A percentile compares a stretch with the other conserved stretches of the same genome.
phyloP scores from a whole-genome alignment of 768 basidiomycete genomes.

The Pleurotus djamor region DNA sequence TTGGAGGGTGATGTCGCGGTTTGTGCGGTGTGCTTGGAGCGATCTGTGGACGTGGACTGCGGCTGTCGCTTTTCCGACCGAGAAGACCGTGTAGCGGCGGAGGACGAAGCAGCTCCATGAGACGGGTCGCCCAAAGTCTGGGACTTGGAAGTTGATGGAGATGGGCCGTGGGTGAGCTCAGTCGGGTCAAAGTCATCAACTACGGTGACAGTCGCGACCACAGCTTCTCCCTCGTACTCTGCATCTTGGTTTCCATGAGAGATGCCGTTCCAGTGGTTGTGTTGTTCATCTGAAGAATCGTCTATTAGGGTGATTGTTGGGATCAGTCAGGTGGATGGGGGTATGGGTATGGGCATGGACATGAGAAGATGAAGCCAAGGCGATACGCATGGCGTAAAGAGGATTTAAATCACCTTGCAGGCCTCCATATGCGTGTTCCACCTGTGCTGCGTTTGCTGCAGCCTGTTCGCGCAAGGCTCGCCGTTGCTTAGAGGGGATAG shows the following conservation, averaged over 20 bases:
- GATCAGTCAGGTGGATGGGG: neutral
- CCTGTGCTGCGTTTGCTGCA: constrained; percentile 68
- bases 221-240: constrained; percentile 82
- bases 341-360: neutral
- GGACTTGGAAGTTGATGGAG: constrained; percentile 18
- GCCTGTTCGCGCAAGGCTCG: constrained; percentile 78
- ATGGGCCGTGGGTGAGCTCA: constrained; percentile 48
- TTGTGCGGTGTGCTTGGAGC: constrained; percentile 13
- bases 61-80: neutral
- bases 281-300: constrained; percentile 36
- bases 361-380: neutral
- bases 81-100: constrained; percentile 1
- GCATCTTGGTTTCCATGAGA: constrained; percentile 41
- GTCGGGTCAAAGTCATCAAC: constrained; percentile 89
- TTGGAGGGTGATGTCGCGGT: constrained; percentile 12
- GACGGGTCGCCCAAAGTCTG: constrained; percentile 5
- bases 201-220: constrained; percentile 86
- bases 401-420: constrained; percentile 32
- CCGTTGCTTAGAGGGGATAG: constrained; percentile 56
- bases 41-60: constrained; percentile 8
- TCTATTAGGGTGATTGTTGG: constrained; percentile 4
- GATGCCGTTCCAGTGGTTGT: constrained; percentile 50
- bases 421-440: constrained; percentile 73
- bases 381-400: neutral
- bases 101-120: neutral